A percentile compares a stretch with the other conserved stretches of the same genome.
These are phyloP conservation scores for Raffaelea ambrosiae DNA, from an alignment of 2,329 filamentous ascomycete genomes.

Conservation along the genomic window DNA sequence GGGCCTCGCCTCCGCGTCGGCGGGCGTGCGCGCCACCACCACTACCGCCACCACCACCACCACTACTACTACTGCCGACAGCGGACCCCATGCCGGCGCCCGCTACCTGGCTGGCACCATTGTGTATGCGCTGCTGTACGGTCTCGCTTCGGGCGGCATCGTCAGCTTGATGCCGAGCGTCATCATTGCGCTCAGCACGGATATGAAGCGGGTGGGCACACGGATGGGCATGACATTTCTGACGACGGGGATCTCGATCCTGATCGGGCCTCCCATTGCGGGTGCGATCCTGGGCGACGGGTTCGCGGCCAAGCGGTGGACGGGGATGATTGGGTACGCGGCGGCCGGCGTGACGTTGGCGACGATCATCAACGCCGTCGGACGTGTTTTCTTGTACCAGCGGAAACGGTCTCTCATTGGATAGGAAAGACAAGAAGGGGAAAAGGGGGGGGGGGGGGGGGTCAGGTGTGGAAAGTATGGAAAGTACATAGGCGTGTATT, in stretches of 20 bases:
- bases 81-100: neutral
- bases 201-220: conserved; percentile 27
- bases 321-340: conserved; percentile 22
- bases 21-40: neutral
- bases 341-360: conserved; percentile 21
- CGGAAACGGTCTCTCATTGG: too few species aligned
- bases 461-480: too few species aligned
- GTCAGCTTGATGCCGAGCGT: conserved; percentile 30
- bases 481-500: too few species aligned
- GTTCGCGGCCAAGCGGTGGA: conserved; percentile 18
- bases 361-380: conserved; percentile 12
- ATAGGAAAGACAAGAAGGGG: too few species aligned
- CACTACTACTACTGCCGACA: neutral
- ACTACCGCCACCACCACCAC: neutral
- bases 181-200: conserved; percentile 25
- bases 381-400: too few species aligned
- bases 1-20: conserved; percentile 18
- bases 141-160: conserved; percentile 35
- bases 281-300: conserved; percentile 33
- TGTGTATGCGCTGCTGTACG: conserved; percentile 34
- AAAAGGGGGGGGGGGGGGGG: too few species aligned
- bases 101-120: conserved; percentile 25
- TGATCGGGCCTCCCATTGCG: conserved; percentile 42
- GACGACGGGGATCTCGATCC: conserved; percentile 34
- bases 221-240: conserved; percentile 33